Evolutionary conservation across 805 yeast species (phyloP).

Genomic region (Wickerhamiella sergipiensis): DNA sequence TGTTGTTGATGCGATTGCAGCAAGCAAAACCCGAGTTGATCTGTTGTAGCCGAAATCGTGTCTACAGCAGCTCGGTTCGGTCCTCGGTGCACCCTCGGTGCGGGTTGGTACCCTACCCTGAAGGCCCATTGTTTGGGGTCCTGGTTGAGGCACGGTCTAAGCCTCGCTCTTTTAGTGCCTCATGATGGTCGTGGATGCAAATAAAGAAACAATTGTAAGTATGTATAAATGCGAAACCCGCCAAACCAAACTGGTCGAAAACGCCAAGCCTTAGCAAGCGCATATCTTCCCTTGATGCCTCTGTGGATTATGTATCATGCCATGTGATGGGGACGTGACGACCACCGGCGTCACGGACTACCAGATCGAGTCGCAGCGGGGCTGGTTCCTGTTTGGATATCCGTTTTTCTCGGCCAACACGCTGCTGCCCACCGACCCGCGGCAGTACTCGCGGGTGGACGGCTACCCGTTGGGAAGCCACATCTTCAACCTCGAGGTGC

Average conservation of each 20-base stretch:
- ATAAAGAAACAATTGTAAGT: too few relatives aligned
- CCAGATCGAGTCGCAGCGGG: slow-evolving; percentile 30
- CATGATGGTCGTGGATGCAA: too few relatives aligned
- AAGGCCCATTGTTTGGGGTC: too few relatives aligned
- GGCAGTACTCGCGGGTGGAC: slow-evolving; percentile 23
- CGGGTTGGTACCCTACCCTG: too few relatives aligned
- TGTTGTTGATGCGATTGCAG: background rate
- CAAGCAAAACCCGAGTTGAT: background rate
- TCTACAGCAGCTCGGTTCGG: too few relatives aligned
- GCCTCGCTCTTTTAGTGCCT: too few relatives aligned
- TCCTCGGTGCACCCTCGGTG: too few relatives aligned
- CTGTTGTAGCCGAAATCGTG: background rate
- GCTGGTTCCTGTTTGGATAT: slow-evolving; percentile 27
- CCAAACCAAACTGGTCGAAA: too few relatives aligned
- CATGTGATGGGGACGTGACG: background rate
- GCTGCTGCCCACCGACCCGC: slow-evolving; percentile 27
- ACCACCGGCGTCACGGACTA: slow-evolving; percentile 15
- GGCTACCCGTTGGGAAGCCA: slow-evolving; percentile 20
- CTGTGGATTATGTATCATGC: background rate
- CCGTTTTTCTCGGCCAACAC: slow-evolving; percentile 25
- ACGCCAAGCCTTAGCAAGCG: too few relatives aligned
- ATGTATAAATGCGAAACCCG: too few relatives aligned
- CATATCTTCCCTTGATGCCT: too few relatives aligned
- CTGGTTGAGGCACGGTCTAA: too few relatives aligned
- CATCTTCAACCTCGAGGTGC: slow-evolving; percentile 27